Conservation (phyloP, 2,329 filamentous ascomycete species). For the Xylariales sp. region DNA sequence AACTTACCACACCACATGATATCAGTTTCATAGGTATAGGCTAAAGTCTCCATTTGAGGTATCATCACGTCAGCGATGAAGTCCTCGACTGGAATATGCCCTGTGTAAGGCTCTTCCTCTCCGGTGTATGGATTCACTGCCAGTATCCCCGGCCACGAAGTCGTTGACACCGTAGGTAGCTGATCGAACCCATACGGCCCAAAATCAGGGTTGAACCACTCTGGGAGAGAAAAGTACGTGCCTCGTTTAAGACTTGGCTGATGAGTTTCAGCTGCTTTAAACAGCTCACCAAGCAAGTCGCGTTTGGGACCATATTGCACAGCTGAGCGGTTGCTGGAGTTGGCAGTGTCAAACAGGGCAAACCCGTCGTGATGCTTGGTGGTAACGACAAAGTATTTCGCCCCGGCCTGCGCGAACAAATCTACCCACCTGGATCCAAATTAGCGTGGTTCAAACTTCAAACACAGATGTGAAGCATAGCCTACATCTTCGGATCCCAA, state of each 20-base stretch:
- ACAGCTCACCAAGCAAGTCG: conserved; percentile 33
- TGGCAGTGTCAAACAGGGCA: conserved; percentile 32
- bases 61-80: conserved; percentile 35
- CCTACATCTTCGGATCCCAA: conserved; percentile 42
- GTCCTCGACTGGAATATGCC: conserved; percentile 30
- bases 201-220: conserved; percentile 40
- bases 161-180: conserved; percentile 18
- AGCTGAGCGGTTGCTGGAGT: conserved; percentile 30
- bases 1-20: conserved; percentile 46
- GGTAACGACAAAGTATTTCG: conserved; percentile 36
- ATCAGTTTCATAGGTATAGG: conserved; percentile 36
- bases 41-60: conserved; percentile 37
- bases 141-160: conserved; percentile 29
- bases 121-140: conserved; percentile 36
- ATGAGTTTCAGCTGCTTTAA: conserved; percentile 31
- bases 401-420: conserved; percentile 24
- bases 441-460: conserved; percentile 13
- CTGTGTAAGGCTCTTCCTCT: conserved; percentile 33
- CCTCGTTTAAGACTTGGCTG: conserved; percentile 33
- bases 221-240: conserved; percentile 39
- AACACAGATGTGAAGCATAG: conserved; percentile 34
- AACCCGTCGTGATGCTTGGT: conserved; percentile 40
- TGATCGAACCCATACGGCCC: conserved; percentile 33
- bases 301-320: conserved; percentile 33
- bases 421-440: conserved; percentile 22